A percentile compares a stretch with the other conserved stretches of the same genome.
phyloP scores from a whole-genome alignment of 192 early-diverging fungal genomes.

The Entomortierella lignicola region DNA sequence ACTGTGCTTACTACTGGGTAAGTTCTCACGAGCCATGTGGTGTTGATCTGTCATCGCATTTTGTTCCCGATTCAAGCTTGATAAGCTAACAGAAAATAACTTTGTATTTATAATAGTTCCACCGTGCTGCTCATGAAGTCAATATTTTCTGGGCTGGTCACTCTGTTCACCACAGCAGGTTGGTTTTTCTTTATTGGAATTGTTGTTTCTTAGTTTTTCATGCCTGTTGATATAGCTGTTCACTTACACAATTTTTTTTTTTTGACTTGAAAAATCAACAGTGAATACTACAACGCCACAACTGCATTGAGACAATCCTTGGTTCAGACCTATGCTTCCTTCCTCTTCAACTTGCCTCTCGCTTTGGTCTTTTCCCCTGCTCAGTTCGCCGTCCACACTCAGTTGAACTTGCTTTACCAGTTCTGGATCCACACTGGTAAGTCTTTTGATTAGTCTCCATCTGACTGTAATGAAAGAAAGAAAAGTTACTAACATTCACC shows the following conservation, averaged over 20 bases:
- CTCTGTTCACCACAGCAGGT: constrained; percentile 56
- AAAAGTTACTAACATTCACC: background rate
- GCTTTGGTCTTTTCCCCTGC: constrained; percentile 66
- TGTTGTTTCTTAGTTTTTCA: constrained; percentile 4
- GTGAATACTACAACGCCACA: constrained; percentile 68
- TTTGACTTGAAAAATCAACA: background rate
- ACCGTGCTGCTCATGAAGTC: constrained; percentile 68
- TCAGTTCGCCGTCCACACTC: constrained; percentile 63
- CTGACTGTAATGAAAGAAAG: too few species aligned
- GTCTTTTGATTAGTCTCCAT: background rate
- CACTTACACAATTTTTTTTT: too few species aligned
- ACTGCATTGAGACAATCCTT: constrained; percentile 67
- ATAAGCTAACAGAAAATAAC: too few species aligned
- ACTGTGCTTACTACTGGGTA: constrained; percentile 54
- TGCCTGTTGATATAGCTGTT: too few species aligned
- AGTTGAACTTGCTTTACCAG: constrained; percentile 65
- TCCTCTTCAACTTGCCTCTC: constrained; percentile 65
- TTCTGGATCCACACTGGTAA: constrained; percentile 58
- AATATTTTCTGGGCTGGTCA: constrained; percentile 71
- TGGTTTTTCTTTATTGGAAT: constrained; percentile 11
- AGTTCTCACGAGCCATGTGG: background rate
- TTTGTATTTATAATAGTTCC: constrained; percentile 52
- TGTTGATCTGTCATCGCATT: background rate
- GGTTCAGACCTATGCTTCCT: constrained; percentile 62
- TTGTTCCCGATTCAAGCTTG: too few species aligned